These are phyloP conservation scores for Saturnispora mendoncae DNA, from an alignment of 805 yeast genomes.

Conservation along the genomic window DNA sequence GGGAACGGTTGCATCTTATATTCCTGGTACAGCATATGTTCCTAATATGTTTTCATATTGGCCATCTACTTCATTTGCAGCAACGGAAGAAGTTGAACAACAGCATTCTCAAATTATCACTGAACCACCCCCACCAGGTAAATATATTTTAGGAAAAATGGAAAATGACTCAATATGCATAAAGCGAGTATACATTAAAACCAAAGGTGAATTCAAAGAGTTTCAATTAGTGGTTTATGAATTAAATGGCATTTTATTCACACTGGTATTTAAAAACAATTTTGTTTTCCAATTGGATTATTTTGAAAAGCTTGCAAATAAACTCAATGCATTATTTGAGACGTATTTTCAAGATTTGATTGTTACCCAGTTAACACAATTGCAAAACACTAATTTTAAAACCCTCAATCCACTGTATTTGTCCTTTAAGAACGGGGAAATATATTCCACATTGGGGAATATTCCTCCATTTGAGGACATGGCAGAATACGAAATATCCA, in stretches of 20 bases:
- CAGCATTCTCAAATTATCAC: background rate
- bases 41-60: conserved; percentile 9
- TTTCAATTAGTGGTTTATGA: conserved; percentile 24
- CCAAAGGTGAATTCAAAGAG: conserved; percentile 2
- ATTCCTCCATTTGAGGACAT: conserved; percentile 18
- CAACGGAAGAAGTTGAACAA: conserved; percentile 7
- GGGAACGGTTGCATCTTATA: conserved; percentile 19
- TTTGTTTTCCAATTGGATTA: background rate
- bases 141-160: background rate
- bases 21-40: conserved; percentile 13
- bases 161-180: background rate
- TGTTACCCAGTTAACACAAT: conserved; percentile 14
- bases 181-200: background rate
- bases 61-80: background rate
- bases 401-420: conserved; percentile 15
- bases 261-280: conserved; percentile 15
- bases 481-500: conserved; percentile 9
- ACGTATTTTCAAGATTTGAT: conserved; percentile 23
- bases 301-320: conserved; percentile 14
- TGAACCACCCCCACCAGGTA: background rate
- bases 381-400: conserved; percentile 15
- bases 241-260: conserved; percentile 24
- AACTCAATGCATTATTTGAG: conserved; percentile 19
- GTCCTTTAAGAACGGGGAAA: conserved; percentile 14
- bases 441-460: conserved; percentile 23